These are phyloP conservation scores for Erodium maritimum DNA, from an alignment of 345 rosid species.

Conservation along the genomic window DNA sequence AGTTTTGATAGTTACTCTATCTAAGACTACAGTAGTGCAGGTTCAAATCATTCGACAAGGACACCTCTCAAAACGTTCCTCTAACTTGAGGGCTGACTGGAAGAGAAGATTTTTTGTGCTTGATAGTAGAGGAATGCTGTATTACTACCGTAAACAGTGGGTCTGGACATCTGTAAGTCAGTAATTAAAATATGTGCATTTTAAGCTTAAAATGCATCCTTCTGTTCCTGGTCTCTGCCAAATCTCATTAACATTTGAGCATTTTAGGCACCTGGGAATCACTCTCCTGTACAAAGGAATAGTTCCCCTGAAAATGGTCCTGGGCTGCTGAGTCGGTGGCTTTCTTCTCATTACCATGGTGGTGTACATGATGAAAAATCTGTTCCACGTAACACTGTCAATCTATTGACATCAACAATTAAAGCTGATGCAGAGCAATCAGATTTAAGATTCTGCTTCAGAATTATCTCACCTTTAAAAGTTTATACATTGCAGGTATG, in stretches of 20 bases:
- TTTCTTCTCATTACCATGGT: constrained; percentile 86
- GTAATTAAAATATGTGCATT: constrained; percentile 32
- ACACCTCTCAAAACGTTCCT: constrained; percentile 92
- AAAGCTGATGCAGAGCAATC: constrained; percentile 96
- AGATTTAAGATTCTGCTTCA: constrained; percentile 94
- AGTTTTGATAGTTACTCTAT: background rate
- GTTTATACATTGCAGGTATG: constrained; percentile 87
- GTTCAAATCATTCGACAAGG: constrained; percentile 98
- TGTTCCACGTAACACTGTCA: constrained; percentile 97
- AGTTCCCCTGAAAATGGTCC: constrained; percentile 82
- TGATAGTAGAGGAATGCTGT: constrained; percentile 98
- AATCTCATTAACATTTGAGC: background rate
- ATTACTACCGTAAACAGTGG: constrained; percentile 78
- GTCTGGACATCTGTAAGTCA: constrained; percentile 52
- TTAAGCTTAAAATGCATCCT: background rate
- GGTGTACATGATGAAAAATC: constrained; percentile 97
- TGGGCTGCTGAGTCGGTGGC: constrained; percentile 94
- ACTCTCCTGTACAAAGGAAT: constrained; percentile 74
- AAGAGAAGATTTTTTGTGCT: constrained; percentile 98
- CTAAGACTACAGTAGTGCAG: constrained; percentile 21
- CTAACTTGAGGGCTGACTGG: constrained; percentile 98
- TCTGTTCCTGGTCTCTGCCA: background rate
- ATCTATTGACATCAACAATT: constrained; percentile 93
- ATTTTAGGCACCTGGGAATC: constrained; percentile 62
- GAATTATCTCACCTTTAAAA: constrained; percentile 95